A percentile compares a stretch with the other conserved stretches of the same genome.
Evolutionary conservation across 305 asterid genomes (phyloP).

Genomic region (Rubia tinctorum): DNA sequence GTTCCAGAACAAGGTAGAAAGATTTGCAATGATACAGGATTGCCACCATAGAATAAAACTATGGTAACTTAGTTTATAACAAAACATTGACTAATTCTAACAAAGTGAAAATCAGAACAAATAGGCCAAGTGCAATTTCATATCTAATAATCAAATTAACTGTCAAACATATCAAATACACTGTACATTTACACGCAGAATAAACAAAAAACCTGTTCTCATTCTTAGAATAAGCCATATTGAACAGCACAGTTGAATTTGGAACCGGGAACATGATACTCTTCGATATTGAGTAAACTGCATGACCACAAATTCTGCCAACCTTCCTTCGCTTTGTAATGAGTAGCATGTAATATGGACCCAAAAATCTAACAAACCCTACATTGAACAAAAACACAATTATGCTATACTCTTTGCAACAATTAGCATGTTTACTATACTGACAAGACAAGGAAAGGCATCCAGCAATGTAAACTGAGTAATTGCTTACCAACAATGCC

Average conservation of each 20-base stretch:
- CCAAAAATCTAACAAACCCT: slow-evolving; percentile 93
- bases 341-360: slow-evolving; percentile 89
- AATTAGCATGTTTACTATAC: background rate
- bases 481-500: slow-evolving; percentile 80
- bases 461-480: background rate
- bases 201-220: slow-evolving; percentile 97
- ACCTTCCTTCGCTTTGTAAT: slow-evolving; percentile 80
- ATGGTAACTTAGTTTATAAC: slow-evolving; percentile 23
- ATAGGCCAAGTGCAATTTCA: slow-evolving; percentile 29
- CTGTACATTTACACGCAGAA: slow-evolving; percentile 60
- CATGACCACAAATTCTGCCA: slow-evolving; percentile 86
- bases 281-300: slow-evolving; percentile 69
- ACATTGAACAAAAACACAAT: slow-evolving; percentile 22
- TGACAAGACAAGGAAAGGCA: background rate
- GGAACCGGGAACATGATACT: slow-evolving; percentile 75
- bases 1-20: slow-evolving; percentile 16
- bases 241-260: slow-evolving; percentile 53
- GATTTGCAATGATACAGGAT: slow-evolving; percentile 5
- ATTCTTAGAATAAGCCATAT: slow-evolving; percentile 79
- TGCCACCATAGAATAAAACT: slow-evolving; percentile 15
- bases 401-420: background rate
- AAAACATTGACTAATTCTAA: slow-evolving; percentile 24
- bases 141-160: slow-evolving; percentile 28
- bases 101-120: slow-evolving; percentile 19
- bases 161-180: slow-evolving; percentile 33